Conservation (phyloP, 148 eudicot species). For the Silene conica region DNA sequence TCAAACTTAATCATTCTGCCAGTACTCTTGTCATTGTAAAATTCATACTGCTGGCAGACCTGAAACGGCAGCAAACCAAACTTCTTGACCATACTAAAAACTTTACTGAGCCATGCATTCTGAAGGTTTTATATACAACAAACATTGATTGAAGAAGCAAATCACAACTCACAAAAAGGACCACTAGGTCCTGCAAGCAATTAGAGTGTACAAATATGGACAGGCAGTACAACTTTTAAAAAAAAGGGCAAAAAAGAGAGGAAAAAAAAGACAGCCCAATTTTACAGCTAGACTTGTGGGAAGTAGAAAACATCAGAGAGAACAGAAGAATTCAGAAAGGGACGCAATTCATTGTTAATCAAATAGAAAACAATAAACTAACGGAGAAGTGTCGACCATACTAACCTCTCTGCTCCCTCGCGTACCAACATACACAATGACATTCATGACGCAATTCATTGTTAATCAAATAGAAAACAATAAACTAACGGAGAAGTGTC, state of each 20-base stretch:
- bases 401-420: conserved; percentile 98
- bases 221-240: neutral
- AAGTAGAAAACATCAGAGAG: neutral
- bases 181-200: neutral
- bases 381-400: neutral
- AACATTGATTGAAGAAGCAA: neutral
- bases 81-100: neutral
- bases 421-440: conserved; percentile 90
- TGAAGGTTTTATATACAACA: neutral
- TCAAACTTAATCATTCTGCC: conserved; percentile 76
- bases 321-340: neutral
- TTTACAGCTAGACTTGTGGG: neutral
- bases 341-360: neutral
- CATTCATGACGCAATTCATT: no score
- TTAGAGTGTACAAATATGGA: neutral
- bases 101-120: neutral
- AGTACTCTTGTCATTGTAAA: conserved; percentile 62
- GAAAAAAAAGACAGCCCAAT: neutral
- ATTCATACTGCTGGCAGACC: conserved; percentile 99
- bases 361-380: neutral
- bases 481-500: neutral
- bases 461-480: neutral
- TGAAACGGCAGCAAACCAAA: conserved; percentile 28
- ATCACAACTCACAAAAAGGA: no score
- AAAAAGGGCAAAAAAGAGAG: neutral